Conservation (phyloP, 2,329 filamentous ascomycete genomes). For the Neofusicoccum sp. region DNA sequence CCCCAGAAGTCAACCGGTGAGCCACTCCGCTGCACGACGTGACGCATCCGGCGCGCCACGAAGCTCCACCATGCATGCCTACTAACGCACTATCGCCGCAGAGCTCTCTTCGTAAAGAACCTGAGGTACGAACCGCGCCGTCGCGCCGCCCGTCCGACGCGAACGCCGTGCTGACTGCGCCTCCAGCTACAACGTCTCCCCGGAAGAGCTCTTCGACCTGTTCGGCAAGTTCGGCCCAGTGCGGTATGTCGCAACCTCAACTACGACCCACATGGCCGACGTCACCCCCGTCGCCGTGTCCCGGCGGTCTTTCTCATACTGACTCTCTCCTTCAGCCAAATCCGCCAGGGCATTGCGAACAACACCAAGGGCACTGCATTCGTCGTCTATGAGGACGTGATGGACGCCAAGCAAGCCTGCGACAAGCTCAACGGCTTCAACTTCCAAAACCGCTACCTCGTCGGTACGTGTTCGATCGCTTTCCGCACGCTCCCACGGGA, state of each 20-base stretch:
- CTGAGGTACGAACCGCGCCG: constrained; percentile 63
- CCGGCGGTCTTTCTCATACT: constrained; percentile 21
- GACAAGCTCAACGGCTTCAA: constrained; percentile 99
- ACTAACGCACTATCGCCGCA: constrained; percentile 42
- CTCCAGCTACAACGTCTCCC: constrained; percentile 92
- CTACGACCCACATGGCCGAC: background rate
- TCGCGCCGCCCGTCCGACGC: background rate
- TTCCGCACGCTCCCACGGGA: background rate
- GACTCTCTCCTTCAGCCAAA: constrained; percentile 66
- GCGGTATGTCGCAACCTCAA: constrained; percentile 60
- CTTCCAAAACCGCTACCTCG: constrained; percentile 98
- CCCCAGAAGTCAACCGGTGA: constrained; percentile 98
- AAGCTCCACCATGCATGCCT: constrained; percentile 21
- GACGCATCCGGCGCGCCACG: constrained; percentile 16
- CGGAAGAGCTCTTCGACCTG: constrained; percentile 96
- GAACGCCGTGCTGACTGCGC: constrained; percentile 21
- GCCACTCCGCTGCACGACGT: constrained; percentile 32
- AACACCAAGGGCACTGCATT: constrained; percentile 98
- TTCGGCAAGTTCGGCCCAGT: constrained; percentile 97
- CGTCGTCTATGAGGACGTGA: constrained; percentile 98
- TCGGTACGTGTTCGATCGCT: constrained; percentile 63
- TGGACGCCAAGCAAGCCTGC: constrained; percentile 97
- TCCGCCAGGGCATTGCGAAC: constrained; percentile 94
- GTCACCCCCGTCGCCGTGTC: background rate
- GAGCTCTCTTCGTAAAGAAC: constrained; percentile 99